Base-by-base conservation (phyloP, 805 yeast species). In the Candida ortonii region DNA sequence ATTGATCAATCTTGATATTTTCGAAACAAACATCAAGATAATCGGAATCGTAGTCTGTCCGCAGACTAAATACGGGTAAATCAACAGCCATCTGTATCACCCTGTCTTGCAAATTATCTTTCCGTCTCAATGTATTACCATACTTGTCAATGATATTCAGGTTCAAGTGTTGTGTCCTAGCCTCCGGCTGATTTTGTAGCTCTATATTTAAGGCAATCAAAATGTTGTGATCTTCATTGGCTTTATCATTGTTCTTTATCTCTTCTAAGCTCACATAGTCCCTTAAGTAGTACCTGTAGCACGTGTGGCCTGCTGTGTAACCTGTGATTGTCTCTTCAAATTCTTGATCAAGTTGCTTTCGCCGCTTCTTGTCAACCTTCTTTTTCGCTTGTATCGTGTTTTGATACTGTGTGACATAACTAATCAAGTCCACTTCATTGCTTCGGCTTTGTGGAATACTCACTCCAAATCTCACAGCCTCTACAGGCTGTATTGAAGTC, bases 1-100 rank as follows among this genome's bases (percentile, higher is more conserved):
- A 56, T 28, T 47, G 48, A 36, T 59, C 59, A 21, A 46, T 25
- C 33, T 48, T 50, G 12, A 45, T 28, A 27, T 53, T 59, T 30
- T 59, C 64, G 33, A 58, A 58, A 33, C 64, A 59, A 15, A 59
- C 26, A 36, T 55, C 60, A 13, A 57, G 25, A 30, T 49, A 50
- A 20, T 54, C 52, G 2, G 37, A 17, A 2, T 28, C 28, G 28
- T 38, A 46, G 16, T 38, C 44, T 7, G 44, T 41, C 20, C 30
- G 30, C 27, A 38, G 33, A n/a, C 40, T 34, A 16, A 19, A 25
- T 6, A 50, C 22, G 4, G 59, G 57, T 22, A 45, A 47, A 30
- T 53, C 51, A 5, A 55, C 33, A 3, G 49, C 52, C 34, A 57
- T 22, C 20, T 48, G 49, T 1, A 46, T 11, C 3, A 27, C 30